Conservation (phyloP, 176 grass and related monocot species). For the Carex pumila region DNA sequence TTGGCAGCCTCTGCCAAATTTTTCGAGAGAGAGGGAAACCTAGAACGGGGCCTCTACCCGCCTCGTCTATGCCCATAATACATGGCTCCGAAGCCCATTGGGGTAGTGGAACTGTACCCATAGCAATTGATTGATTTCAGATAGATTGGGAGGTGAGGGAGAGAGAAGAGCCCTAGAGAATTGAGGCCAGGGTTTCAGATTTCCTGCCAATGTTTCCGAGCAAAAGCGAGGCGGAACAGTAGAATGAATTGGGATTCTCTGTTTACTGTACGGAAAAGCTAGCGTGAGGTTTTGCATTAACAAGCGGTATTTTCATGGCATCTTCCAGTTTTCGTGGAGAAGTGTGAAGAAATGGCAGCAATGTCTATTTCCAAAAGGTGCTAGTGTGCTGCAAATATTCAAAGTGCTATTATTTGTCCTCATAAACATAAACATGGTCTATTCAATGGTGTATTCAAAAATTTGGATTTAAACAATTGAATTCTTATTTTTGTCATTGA, state of each 20-base stretch:
- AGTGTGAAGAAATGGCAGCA: no score
- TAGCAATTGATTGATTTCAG: neutral
- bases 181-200: neutral
- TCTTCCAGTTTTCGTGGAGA: no score
- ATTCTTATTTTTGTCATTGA: no score
- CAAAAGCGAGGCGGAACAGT: neutral
- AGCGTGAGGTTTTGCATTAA: neutral
- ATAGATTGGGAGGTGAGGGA: neutral
- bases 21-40: neutral
- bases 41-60: slow-evolving; percentile 41
- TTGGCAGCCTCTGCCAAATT: no score
- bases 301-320: no score
- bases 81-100: slow-evolving; percentile 35
- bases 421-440: no score
- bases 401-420: no score
- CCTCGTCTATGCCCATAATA: slow-evolving; percentile 52
- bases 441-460: no score
- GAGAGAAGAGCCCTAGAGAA: neutral
- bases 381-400: no score
- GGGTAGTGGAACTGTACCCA: neutral
- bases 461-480: no score
- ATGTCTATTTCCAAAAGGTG: no score
- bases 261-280: neutral
- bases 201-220: slow-evolving; percentile 7
- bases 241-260: neutral